Percentiles rank a stretch among this genome's conserved stretches.
These are phyloP conservation scores for Triglochin maritima DNA, from an alignment of 106 monocot genomes.

Conservation along the genomic window DNA sequence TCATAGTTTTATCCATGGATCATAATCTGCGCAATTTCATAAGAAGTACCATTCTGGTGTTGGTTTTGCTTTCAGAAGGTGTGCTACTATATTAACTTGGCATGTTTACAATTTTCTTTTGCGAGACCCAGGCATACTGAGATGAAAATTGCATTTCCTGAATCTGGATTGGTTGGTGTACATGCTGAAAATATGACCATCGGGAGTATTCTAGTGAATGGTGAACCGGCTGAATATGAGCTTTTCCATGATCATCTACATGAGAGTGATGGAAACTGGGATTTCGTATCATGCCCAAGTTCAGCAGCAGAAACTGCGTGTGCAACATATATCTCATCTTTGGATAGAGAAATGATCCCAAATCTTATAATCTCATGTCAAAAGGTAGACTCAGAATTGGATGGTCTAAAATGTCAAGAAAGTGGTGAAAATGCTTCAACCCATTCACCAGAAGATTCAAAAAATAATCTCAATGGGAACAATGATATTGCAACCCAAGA, in stretches of 20 bases:
- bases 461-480: slow-evolving; percentile 38
- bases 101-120: not conserved
- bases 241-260: slow-evolving; percentile 32
- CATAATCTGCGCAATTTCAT: too few species aligned
- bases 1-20: too few species aligned
- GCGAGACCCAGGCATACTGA: slow-evolving; percentile 58
- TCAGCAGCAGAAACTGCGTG: slow-evolving; percentile 82
- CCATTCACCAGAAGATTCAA: slow-evolving; percentile 19
- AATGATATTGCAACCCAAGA: slow-evolving; percentile 36
- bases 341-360: slow-evolving; percentile 62
- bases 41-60: too few species aligned
- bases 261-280: slow-evolving; percentile 41
- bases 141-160: slow-evolving; percentile 48
- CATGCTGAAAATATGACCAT: slow-evolving; percentile 70
- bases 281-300: slow-evolving; percentile 51
- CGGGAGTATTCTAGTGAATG: slow-evolving; percentile 49
- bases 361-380: slow-evolving; percentile 67
- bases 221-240: slow-evolving; percentile 56
- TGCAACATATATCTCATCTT: slow-evolving; percentile 46
- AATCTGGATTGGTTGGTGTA: slow-evolving; percentile 56
- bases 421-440: slow-evolving; percentile 17
- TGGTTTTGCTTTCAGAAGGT: too few species aligned
- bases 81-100: not conserved
- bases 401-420: slow-evolving; percentile 19
- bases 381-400: slow-evolving; percentile 23